Percentiles rank a stretch among this genome's conserved stretches.
Conservation (phyloP, 805 yeast species). For the Spathaspora sp. region DNA sequence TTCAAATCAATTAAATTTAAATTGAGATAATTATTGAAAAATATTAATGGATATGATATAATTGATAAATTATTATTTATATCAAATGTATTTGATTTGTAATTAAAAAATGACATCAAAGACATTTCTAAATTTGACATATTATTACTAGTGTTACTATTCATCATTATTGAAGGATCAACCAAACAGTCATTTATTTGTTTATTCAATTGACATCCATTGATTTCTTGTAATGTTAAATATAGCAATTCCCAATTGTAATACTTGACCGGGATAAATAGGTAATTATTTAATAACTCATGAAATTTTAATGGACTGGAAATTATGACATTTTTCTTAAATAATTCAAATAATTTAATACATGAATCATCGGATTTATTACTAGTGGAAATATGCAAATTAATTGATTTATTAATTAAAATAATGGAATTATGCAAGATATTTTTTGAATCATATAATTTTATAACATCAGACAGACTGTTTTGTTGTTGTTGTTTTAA, state of each 20-base stretch:
- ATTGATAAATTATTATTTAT: conserved; percentile 52
- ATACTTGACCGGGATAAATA: conserved; percentile 36
- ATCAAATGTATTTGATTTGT: conserved; percentile 10
- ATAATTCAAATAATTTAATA: conserved; percentile 33
- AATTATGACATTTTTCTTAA: conserved; percentile 47
- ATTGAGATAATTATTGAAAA: conserved; percentile 20
- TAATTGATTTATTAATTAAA: conserved; percentile 43
- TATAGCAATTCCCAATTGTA: conserved; percentile 44
- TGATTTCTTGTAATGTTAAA: conserved; percentile 48
- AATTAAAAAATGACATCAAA: conserved; percentile 11
- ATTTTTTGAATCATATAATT: conserved; percentile 34
- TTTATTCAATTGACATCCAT: conserved; percentile 11
- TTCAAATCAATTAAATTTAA: conserved; percentile 15
- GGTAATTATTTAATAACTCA: conserved; percentile 47
- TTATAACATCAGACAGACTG: conserved; percentile 6
- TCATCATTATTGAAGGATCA: background rate
- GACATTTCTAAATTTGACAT: conserved; percentile 12
- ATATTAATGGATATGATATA: conserved; percentile 46
- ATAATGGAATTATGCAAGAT: conserved; percentile 52
- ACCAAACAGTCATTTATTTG: conserved; percentile 7
- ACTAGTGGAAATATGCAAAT: conserved; percentile 4
- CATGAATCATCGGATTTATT: background rate
- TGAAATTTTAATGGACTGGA: conserved; percentile 49
- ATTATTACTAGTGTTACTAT: conserved; percentile 1
- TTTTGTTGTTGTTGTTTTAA: conserved; percentile 16